phyloP scores from a whole-genome alignment of 306 rosid species.

The Boehmeria nivea region DNA sequence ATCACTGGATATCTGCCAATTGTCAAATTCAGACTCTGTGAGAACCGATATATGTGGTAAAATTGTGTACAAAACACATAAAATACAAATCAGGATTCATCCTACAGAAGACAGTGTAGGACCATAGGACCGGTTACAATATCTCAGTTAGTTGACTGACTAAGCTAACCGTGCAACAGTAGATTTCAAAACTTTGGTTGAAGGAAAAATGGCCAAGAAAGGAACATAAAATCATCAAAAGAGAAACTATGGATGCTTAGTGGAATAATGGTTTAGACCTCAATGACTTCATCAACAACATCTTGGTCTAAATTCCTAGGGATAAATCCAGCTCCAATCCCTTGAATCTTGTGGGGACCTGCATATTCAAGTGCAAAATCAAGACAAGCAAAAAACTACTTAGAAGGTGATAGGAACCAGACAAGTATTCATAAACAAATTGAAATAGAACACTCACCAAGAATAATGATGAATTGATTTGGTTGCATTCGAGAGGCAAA shows the following conservation, averaged over 20 bases:
- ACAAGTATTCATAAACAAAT: no score
- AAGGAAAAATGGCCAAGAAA: neutral
- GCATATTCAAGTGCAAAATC: slow-evolving; percentile 25
- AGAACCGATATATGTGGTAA: no score
- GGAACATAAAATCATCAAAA: neutral
- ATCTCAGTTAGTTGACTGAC: slow-evolving; percentile 5
- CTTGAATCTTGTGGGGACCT: slow-evolving; percentile 99
- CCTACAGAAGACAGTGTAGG: neutral
- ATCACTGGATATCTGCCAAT: slow-evolving; percentile 85
- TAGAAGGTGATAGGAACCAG: no score
- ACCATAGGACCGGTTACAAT: slow-evolving; percentile 6
- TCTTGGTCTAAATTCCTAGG: slow-evolving; percentile 87
- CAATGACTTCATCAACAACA: slow-evolving; percentile 76
- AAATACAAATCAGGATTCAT: slow-evolving; percentile 11
- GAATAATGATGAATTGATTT: no score
- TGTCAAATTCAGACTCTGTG: slow-evolving; percentile 33
- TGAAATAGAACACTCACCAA: no score
- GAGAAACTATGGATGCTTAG: neutral
- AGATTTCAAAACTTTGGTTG: neutral
- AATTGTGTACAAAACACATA: neutral
- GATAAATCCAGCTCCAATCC: slow-evolving; percentile 98
- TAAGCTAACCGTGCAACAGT: slow-evolving; percentile 1
- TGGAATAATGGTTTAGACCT: slow-evolving; percentile 35
- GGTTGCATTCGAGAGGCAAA: no score
- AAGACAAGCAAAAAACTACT: slow-evolving; percentile 12